Evolutionary conservation across 768 basidiomycete genomes (phyloP).

Genomic region (Collybia sp.): DNA sequence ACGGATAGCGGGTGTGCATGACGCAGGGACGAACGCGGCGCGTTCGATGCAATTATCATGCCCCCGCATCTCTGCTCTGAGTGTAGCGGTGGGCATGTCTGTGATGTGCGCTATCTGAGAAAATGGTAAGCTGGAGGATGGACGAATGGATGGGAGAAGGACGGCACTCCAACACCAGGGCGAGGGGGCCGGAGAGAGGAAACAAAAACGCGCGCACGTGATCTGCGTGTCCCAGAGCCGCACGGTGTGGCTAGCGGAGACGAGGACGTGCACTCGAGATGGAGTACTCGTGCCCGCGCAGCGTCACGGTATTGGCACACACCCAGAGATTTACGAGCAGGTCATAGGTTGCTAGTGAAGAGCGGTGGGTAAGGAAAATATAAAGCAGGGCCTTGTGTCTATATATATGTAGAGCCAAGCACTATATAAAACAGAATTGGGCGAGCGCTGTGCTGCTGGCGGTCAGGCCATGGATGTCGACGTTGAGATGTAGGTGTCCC

Average conservation of each 20-base stretch:
- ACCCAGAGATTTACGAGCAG: no score
- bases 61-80: slow-evolving; percentile 62
- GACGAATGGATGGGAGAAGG: not conserved
- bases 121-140: no score
- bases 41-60: slow-evolving; percentile 70
- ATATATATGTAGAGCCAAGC: no score
- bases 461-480: no score
- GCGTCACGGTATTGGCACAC: slow-evolving; percentile 16
- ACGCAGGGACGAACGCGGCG: slow-evolving; percentile 60
- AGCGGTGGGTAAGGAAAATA: no score
- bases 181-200: slow-evolving; percentile 1
- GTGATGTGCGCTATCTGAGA: slow-evolving; percentile 65
- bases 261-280: slow-evolving; percentile 67
- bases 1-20: slow-evolving; percentile 52
- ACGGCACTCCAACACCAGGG: slow-evolving; percentile 4
- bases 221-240: slow-evolving; percentile 67
- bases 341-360: no score
- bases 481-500: no score
- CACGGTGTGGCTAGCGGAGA: slow-evolving; percentile 65
- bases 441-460: no score
- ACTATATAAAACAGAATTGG: no score
- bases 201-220: no score
- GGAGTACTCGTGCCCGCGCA: slow-evolving; percentile 72
- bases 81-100: slow-evolving; percentile 55
- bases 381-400: no score